A percentile compares a stretch with the other conserved stretches of the same genome.
Evolutionary conservation across 192 early-diverging fungal genomes (phyloP).

Genomic region (Entrophospora sp.): DNA sequence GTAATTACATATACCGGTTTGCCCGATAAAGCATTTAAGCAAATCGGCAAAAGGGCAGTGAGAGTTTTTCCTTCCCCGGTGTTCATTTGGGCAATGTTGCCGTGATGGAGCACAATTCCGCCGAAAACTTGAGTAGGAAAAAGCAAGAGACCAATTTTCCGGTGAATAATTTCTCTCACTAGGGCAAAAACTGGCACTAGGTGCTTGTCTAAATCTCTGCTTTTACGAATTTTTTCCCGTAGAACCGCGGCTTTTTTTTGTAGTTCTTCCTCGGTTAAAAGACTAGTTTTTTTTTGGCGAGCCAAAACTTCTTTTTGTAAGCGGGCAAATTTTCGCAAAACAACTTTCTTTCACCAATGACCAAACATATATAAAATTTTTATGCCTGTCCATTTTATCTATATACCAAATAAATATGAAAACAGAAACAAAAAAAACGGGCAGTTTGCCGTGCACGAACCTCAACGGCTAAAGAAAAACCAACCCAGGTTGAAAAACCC

Average conservation of each 20-base stretch:
- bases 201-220: not conserved
- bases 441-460: no score
- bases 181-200: not conserved
- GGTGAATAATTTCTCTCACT: not conserved
- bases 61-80: constrained; percentile 6
- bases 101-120: not conserved
- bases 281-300: no score
- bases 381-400: no score
- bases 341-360: no score
- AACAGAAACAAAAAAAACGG: no score
- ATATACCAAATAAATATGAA: no score
- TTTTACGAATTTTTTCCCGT: not conserved
- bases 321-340: no score
- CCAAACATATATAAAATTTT: no score
- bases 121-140: not conserved
- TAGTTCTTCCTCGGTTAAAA: no score
- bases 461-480: no score
- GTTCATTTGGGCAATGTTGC: constrained; percentile 5
- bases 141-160: not conserved
- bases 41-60: constrained; percentile 1
- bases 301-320: no score
- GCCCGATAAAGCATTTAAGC: not conserved
- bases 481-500: no score
- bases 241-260: not conserved
- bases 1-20: not conserved